Base-by-base conservation (phyloP, 2,329 filamentous ascomycete species). In the Ophiocordyceps robertsii region DNA sequence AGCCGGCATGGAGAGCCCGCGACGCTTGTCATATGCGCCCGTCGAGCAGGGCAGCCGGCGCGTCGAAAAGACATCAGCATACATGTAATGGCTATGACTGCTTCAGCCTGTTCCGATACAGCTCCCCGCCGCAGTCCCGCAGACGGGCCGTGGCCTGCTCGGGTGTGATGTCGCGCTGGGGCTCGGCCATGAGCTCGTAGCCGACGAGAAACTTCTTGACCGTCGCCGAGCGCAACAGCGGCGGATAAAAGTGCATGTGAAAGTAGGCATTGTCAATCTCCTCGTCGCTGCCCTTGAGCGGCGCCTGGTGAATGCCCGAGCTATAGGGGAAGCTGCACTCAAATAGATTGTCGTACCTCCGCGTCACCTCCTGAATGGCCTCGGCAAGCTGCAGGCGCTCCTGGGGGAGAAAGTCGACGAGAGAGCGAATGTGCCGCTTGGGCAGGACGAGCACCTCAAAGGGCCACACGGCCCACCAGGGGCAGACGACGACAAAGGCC, bases 401-500 rank as follows among this genome's bases (percentile, higher is more conserved):
- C 24, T 72, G 64, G 10, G 73, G 70, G 40, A 73, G 75, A 32
- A 98, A 70, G 59, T 98, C 90, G 14, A 95, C 80, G 38, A 98
- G 71, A 1, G 84, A 83, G 36, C 88, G 79, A 51, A 89, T 82
- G 60, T 95, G 89, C 47, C 78, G 70, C 66, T 87, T 93, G 47
- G 85, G 78, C 29, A 95, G 70, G 46, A 98, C 75, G 69, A 98
- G 83, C 38, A 90, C 83, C 68, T 98, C 92, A 47, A 95, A 98
- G 0, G 92, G 92, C 92, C 92, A 98, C 16, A 87, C 74, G 1
- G 87, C 92, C 92, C 92, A 98, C 88, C 92, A 98, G 0, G 92
- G 92, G 55, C 89, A 95, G 14, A 96, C 76, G 0, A 89, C 82
- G 36, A 95, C 67, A 61, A 96, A 98, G 1, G 71, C 71, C 11